These are phyloP conservation scores for Colletotrichum gloeosporioides DNA, from an alignment of 2,329 filamentous ascomycete genomes.

Conservation along the genomic window DNA sequence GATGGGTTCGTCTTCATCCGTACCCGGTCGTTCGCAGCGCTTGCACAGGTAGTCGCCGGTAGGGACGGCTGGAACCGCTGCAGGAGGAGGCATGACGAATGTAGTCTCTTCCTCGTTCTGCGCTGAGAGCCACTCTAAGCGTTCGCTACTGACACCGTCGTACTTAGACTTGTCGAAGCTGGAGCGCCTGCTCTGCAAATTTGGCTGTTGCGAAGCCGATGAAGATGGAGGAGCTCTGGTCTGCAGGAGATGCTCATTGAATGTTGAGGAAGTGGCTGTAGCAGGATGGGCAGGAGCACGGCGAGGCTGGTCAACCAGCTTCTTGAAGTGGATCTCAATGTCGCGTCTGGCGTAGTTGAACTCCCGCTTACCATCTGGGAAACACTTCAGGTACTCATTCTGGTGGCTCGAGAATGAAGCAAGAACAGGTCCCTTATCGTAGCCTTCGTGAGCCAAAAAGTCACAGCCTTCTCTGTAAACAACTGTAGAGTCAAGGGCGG, in stretches of 20 bases:
- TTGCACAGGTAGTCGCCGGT: slow-evolving; percentile 11
- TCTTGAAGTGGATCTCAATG: slow-evolving; percentile 17
- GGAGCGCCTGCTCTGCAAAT: neutral
- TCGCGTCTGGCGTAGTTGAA: slow-evolving; percentile 15
- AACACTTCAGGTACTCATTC: neutral
- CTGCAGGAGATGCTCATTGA: neutral
- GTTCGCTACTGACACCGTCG: neutral
- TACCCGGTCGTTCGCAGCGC: slow-evolving; percentile 11
- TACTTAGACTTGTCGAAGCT: neutral
- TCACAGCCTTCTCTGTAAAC: slow-evolving; percentile 22
- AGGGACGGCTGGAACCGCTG: neutral
- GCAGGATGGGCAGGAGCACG: neutral
- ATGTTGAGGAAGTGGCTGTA: neutral
- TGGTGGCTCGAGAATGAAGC: slow-evolving; percentile 22
- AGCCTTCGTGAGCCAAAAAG: slow-evolving; percentile 11
- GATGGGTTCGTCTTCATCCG: neutral
- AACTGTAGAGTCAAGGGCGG: neutral
- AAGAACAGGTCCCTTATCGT: slow-evolving; percentile 20
- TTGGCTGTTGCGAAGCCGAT: neutral
- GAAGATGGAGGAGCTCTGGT: neutral
- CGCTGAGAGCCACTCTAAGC: neutral
- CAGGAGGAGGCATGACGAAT: neutral
- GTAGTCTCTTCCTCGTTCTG: neutral
- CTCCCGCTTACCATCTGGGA: neutral
- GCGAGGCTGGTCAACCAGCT: neutral